Percentiles rank a stretch among this genome's conserved stretches.
Evolutionary conservation across 805 yeast genomes (phyloP).

Genomic region (Yarrowia deformans): DNA sequence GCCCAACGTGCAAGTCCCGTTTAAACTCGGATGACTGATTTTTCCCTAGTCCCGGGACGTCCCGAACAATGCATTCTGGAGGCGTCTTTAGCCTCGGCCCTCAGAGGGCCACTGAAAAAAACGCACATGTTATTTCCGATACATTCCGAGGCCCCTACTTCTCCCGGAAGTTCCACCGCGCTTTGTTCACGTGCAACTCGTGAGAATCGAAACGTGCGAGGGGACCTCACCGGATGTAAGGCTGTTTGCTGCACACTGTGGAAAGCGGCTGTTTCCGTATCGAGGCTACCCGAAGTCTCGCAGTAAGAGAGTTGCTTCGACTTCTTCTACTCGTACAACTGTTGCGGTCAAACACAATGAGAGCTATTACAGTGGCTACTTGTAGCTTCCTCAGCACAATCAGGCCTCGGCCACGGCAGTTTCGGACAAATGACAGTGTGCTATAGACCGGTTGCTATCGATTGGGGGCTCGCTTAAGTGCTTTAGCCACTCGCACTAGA

Average conservation of each 20-base stretch:
- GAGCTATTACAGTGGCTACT: not conserved
- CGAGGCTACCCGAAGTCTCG: not conserved
- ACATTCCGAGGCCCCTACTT: conserved; percentile 36
- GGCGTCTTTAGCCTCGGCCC: conserved; percentile 29
- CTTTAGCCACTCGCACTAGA: not conserved
- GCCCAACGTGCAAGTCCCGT: not conserved
- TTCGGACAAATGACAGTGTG: not conserved
- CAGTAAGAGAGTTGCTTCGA: not conserved
- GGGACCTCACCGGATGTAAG: not conserved
- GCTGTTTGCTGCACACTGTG: too few species aligned
- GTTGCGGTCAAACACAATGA: conserved; percentile 6
- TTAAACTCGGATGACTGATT: conserved; percentile 37
- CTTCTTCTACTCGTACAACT: not conserved
- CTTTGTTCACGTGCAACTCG: conserved; percentile 32
- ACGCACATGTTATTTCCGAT: conserved; percentile 30
- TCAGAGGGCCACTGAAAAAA: not conserved
- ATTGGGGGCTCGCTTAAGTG: not conserved
- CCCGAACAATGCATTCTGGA: conserved; percentile 27
- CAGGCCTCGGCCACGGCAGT: not conserved
- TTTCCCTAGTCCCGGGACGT: conserved; percentile 5
- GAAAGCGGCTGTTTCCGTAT: too few species aligned
- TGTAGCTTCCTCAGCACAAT: not conserved
- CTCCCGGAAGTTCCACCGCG: not conserved
- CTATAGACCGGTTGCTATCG: not conserved
- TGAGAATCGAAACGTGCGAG: not conserved